Conservation (phyloP, 805 yeast species). For the Lachancea lanzarotensis region DNA sequence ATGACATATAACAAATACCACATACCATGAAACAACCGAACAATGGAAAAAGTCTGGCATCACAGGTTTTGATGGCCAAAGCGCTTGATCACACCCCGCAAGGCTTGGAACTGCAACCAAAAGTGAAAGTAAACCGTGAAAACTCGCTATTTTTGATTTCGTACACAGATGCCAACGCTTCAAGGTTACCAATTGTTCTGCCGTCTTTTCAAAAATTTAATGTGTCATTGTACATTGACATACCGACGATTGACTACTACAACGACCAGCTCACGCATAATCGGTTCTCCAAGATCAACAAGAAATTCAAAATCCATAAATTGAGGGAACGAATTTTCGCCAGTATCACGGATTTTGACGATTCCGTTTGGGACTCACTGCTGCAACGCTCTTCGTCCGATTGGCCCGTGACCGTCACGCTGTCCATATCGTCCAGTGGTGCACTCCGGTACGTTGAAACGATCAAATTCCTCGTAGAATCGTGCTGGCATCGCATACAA, state of each 20-base stretch:
- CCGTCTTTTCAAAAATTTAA: conserved; percentile 15
- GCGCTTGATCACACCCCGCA: conserved; percentile 1
- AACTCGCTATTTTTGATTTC: conserved; percentile 25
- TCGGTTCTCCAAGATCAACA: conserved; percentile 25
- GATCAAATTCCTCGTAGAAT: conserved; percentile 26
- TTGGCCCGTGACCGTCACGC: conserved; percentile 9
- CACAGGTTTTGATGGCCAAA: conserved; percentile 4
- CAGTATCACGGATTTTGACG: conserved; percentile 23
- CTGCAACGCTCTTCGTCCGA: conserved; percentile 2
- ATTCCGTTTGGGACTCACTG: conserved; percentile 19
- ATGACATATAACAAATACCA: conserved; percentile 2
- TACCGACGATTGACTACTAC: conserved; percentile 32
- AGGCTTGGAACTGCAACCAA: conserved; percentile 8
- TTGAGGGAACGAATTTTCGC: conserved; percentile 23
- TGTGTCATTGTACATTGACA: conserved; percentile 27
- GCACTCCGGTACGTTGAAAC: conserved; percentile 32
- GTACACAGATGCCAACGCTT: conserved; percentile 24
- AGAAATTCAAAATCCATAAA: conserved; percentile 26
- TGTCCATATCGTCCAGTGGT: conserved; percentile 24
- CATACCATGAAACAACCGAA: conserved; percentile 7
- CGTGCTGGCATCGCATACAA: conserved; percentile 13
- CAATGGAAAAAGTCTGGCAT: conserved; percentile 6
- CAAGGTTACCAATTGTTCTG: not conserved
- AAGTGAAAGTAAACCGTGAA: conserved; percentile 25
- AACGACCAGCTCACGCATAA: conserved; percentile 27